Evolutionary conservation across 2,329 filamentous ascomycete genomes (phyloP).

Genomic region (Xylaria sp.): DNA sequence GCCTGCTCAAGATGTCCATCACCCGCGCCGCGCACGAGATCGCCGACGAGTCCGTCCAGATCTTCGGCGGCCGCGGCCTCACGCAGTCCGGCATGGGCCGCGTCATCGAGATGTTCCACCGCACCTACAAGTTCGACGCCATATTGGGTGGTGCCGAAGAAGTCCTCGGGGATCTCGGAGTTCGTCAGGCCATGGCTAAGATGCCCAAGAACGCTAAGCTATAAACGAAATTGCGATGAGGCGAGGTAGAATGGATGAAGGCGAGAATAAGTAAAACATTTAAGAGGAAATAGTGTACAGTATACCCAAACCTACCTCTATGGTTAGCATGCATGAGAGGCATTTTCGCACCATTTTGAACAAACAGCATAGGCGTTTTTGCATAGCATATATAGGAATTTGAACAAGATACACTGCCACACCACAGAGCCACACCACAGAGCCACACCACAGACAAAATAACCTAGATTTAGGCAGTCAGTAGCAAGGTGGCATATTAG

Average conservation of each 20-base stretch:
- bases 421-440: too few species aligned
- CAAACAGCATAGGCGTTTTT: slow-evolving; percentile 14
- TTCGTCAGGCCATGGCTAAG: slow-evolving; percentile 80
- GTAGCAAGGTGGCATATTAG: not conserved
- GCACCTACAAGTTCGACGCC: slow-evolving; percentile 82
- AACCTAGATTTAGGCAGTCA: too few species aligned
- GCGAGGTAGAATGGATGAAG: too few species aligned
- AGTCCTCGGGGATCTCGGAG: slow-evolving; percentile 79
- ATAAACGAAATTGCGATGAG: slow-evolving; percentile 48
- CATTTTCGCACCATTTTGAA: slow-evolving; percentile 11
- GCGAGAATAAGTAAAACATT: not conserved
- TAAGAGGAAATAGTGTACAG: not conserved
- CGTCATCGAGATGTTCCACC: slow-evolving; percentile 82
- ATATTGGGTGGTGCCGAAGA: slow-evolving; percentile 84
- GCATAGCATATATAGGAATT: slow-evolving; percentile 20
- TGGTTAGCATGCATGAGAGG: too few species aligned
- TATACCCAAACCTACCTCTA: not conserved
- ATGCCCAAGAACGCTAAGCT: slow-evolving; percentile 82
- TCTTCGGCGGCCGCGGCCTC: slow-evolving; percentile 81
- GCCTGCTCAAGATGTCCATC: slow-evolving; percentile 77
- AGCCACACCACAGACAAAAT: too few species aligned
- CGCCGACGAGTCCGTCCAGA: slow-evolving; percentile 82
- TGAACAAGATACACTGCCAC: too few species aligned
- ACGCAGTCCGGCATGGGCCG: slow-evolving; percentile 85
- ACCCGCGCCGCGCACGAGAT: slow-evolving; percentile 82